A percentile compares a stretch with the other conserved stretches of the same genome.
These are phyloP conservation scores for Patellaria atrata DNA, from an alignment of 495 filamentous ascomycete species.

Conservation along the genomic window DNA sequence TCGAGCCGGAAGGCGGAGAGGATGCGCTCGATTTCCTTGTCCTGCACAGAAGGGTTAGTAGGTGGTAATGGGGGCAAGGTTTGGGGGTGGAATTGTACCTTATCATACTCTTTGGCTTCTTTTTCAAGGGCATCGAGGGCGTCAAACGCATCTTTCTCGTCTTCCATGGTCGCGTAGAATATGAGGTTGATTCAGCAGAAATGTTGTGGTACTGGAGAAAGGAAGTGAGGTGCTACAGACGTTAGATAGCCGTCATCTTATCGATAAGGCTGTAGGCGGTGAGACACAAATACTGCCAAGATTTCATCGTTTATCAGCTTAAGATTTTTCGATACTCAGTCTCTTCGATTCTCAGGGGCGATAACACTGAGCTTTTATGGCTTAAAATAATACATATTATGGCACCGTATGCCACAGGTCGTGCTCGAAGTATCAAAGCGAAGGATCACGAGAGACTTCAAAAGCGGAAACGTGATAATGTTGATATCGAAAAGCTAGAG, in stretches of 20 bases:
- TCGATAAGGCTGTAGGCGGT: neutral
- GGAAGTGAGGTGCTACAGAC: neutral
- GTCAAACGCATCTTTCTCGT: slow-evolving; percentile 54
- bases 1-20: slow-evolving; percentile 79
- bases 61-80: neutral
- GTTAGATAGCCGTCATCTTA: slow-evolving; percentile 1
- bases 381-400: slow-evolving; percentile 10
- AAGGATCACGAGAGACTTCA: slow-evolving; percentile 30
- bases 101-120: slow-evolving; percentile 80
- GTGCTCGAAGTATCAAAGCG: slow-evolving; percentile 25
- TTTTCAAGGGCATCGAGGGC: slow-evolving; percentile 72
- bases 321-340: neutral
- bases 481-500: slow-evolving; percentile 44
- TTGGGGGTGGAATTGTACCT: slow-evolving; percentile 35
- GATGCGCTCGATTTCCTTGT: slow-evolving; percentile 93
- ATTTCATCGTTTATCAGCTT: neutral
- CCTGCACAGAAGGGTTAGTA: slow-evolving; percentile 34
- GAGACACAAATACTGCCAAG: neutral
- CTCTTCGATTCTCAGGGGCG: neutral
- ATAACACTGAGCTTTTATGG: slow-evolving; percentile 1
- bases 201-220: too few species aligned
- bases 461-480: slow-evolving; percentile 52
- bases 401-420: slow-evolving; percentile 18
- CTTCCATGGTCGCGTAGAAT: slow-evolving; percentile 20
- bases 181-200: too few species aligned